Base-by-base conservation (phyloP, 805 yeast genomes). In the Ogataea polymorpha region DNA sequence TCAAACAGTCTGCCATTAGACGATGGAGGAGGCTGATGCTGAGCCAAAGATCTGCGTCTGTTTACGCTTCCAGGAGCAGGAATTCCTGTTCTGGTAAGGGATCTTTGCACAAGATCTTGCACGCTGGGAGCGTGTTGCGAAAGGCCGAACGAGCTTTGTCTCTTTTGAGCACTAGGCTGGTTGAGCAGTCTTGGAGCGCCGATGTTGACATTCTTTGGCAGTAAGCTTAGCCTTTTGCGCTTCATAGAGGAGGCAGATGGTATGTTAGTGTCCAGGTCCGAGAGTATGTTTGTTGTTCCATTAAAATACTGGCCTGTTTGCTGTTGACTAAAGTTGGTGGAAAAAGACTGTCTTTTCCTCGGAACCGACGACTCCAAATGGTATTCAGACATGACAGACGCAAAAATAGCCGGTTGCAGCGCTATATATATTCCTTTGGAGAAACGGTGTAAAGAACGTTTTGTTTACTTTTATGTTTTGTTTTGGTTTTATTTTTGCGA, bases 101-200 rank as follows among this genome's bases (percentile, higher is more conserved):
- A 55, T 37, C 51, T 46, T 36, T 58, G 65, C 13, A 60, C 53
- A 6, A 57, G 25, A 12, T 59, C 61, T 20, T 56, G 59, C 3
- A 58, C 53, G 5, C 55, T 42, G 12, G 49, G 52, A 32, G 37
- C 41, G 34, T 35, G 51, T 38, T 51, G 54, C 11, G 49, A 29
- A 21, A 51, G 28, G 3, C 57, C 58, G 35, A 53, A 48, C 2
- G 52, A 50, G 13, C 62, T 55, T 28, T 55, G 58, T 39, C 62
- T 50, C 35, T 50, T 57, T 8, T 32, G 41, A 13, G 49, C 44
- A 27, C 51, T 39, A 6, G 50, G 51, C 27, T 53, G 58, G 21
- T 49, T 52, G 25, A 58, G 35, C 33, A 59, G 44, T 20, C 62
- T 37, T 17, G 65, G 63, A 5, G 63, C 62, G 6, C 65, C 65